Conservation (phyloP, 306 rosid genomes). For the Pyrus pyrifolia region DNA sequence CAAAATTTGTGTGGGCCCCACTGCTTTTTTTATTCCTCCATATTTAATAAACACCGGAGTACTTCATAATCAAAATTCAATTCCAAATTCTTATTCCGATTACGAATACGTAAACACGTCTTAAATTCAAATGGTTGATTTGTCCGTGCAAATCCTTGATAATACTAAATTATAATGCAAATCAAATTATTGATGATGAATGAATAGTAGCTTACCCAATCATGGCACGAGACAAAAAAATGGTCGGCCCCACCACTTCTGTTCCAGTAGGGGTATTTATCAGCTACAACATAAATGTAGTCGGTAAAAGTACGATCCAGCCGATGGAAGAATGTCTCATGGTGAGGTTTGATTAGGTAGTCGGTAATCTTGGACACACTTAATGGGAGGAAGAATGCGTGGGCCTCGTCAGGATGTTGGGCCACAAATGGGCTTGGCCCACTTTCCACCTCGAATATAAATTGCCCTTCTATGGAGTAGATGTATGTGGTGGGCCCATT, state of each 20-base stretch:
- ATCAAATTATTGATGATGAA: too few relatives aligned
- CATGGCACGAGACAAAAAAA: constrained; percentile 51
- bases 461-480: constrained; percentile 60
- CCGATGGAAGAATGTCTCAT: background rate
- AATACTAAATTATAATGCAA: too few relatives aligned
- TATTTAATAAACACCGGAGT: too few relatives aligned
- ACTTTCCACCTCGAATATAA: constrained; percentile 47
- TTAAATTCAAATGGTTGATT: too few relatives aligned
- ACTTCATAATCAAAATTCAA: too few relatives aligned
- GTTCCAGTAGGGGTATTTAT: constrained; percentile 42
- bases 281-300: constrained; percentile 3
- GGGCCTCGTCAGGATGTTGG: constrained; percentile 45
- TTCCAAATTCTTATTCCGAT: too few relatives aligned
- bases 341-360: constrained; percentile 12
- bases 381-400: constrained; percentile 40
- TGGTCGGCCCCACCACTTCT: constrained; percentile 54
- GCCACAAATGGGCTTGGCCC: constrained; percentile 24
- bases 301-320: constrained; percentile 12
- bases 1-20: too few relatives aligned
- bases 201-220: constrained; percentile 31
- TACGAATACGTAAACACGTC: too few relatives aligned
- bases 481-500: constrained; percentile 51
- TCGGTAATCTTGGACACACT: constrained; percentile 38
- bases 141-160: too few relatives aligned
- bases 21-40: too few relatives aligned